phyloP scores from a whole-genome alignment of 1,139 yeast genomes.

The Taiozyma sp. region DNA sequence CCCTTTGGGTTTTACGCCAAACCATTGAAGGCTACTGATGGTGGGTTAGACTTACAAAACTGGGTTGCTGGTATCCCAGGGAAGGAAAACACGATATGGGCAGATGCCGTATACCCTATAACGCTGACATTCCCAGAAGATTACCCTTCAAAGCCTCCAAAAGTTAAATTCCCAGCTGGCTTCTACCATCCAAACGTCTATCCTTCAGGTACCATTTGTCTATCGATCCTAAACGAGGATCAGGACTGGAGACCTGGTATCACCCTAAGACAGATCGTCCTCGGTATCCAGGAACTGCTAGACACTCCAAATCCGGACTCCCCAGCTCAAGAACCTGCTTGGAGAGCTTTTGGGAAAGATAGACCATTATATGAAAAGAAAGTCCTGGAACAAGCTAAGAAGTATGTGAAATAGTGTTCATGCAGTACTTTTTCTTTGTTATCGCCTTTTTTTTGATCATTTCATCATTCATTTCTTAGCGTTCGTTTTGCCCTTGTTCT shows the following conservation, averaged over 20 bases:
- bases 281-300: constrained; percentile 90
- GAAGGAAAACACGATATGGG: constrained; percentile 82
- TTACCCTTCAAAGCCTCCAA: constrained; percentile 96
- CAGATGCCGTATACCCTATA: constrained; percentile 83
- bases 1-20: constrained; percentile 97
- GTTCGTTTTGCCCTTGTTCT: not conserved
- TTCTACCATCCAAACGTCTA: constrained; percentile 97
- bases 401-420: constrained; percentile 43
- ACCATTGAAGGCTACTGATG: constrained; percentile 74
- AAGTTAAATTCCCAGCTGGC: constrained; percentile 79
- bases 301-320: constrained; percentile 91
- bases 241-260: constrained; percentile 99
- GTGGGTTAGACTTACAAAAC: constrained; percentile 73
- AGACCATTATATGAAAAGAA: constrained; percentile 65
- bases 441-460: not conserved
- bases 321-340: constrained; percentile 98
- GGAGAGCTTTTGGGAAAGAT: constrained; percentile 76
- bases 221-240: constrained; percentile 88
- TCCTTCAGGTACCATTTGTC: constrained; percentile 94
- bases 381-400: constrained; percentile 78
- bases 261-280: constrained; percentile 80
- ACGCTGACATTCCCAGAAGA: constrained; percentile 82
- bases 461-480: not conserved
- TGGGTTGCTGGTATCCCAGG: constrained; percentile 99
- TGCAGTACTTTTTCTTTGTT: no score